phyloP scores from a whole-genome alignment of 108 stramenopile species.

The Nitzschia inconspicua region DNA sequence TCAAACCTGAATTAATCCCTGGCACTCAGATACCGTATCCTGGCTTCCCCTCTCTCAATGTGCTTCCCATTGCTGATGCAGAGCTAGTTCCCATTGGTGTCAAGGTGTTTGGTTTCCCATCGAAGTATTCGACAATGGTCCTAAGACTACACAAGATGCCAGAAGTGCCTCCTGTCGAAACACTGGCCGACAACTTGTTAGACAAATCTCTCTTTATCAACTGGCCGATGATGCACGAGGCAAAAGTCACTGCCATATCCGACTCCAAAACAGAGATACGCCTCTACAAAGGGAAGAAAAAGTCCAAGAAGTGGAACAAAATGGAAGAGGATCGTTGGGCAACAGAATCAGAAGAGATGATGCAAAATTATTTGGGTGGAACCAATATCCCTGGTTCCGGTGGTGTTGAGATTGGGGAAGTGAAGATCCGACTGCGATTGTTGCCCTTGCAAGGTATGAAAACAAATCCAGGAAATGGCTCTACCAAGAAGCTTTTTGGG shows the following conservation, averaged over 20 bases:
- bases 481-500: slow-evolving; percentile 88
- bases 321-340: slow-evolving; percentile 65
- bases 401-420: slow-evolving; percentile 85
- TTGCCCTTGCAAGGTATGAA: slow-evolving; percentile 93
- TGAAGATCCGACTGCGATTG: slow-evolving; percentile 81
- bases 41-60: slow-evolving; percentile 91
- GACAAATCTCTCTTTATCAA: slow-evolving; percentile 89
- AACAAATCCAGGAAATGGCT: slow-evolving; percentile 81
- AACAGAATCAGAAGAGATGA: slow-evolving; percentile 54
- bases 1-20: slow-evolving; percentile 77
- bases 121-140: slow-evolving; percentile 86
- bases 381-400: slow-evolving; percentile 77
- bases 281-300: slow-evolving; percentile 43
- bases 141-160: slow-evolving; percentile 76
- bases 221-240: slow-evolving; percentile 99
- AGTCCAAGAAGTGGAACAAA: slow-evolving; percentile 39
- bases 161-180: slow-evolving; percentile 58
- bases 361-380: slow-evolving; percentile 75
- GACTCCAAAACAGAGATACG: slow-evolving; percentile 69
- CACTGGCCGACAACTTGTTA: slow-evolving; percentile 71
- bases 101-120: slow-evolving; percentile 85
- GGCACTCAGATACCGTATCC: slow-evolving; percentile 88
- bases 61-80: slow-evolving; percentile 71
- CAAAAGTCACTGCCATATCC: slow-evolving; percentile 86
- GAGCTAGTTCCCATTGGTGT: slow-evolving; percentile 65